Base-by-base conservation (phyloP, 2,329 filamentous ascomycete genomes). In the Clonostachys byssicola region DNA sequence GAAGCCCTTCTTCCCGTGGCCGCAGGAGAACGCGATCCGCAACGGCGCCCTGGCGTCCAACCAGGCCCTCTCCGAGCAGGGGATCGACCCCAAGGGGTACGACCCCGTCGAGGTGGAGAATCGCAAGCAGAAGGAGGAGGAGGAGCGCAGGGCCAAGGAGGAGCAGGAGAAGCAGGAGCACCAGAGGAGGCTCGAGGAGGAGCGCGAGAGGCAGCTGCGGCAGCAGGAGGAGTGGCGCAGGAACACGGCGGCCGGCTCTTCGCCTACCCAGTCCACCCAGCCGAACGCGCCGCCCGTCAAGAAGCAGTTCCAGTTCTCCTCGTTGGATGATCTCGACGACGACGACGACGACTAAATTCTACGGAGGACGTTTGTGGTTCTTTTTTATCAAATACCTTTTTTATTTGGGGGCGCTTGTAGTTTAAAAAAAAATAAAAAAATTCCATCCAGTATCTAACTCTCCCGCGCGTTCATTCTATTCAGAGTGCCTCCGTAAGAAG, bases 1-100 rank as follows among this genome's bases (percentile, higher is more conserved):
- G 10, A 71, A 77, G 36, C 60, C 72, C n/a, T 95, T 91, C 68
- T 76, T 83, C 42, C 89, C 89, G 1, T 95, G 89, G 89, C 89
- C 89, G 1, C 73, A 72, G 30, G 83, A 89, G 52, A 80, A 85
- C 34, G 78, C 82, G 49, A 88, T 94, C 52, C 78, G 81, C 34
- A 70, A 72, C 14, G 88, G 89, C 35, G 83, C 83, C 2, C 71
- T 95, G 40, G 85, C 83, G 0, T 71, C 73, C 9, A 77, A 81
- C 41, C 83, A 90, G 57, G 67, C 74, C 20, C 74, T 89, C 51
- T 54, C 77, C 6, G 83, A 86, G 56, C 67, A 74, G 46, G 85
- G 83, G 8, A 74, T 80, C 53, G 80, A 88, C 59, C 82, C 81
- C 9, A 75, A 70, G 46, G 74, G 72, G 35, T 80, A 79, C 58